Evolutionary conservation across 2,329 filamentous ascomycete species (phyloP).

Genomic region (Myriosclerotinia curreyana): DNA sequence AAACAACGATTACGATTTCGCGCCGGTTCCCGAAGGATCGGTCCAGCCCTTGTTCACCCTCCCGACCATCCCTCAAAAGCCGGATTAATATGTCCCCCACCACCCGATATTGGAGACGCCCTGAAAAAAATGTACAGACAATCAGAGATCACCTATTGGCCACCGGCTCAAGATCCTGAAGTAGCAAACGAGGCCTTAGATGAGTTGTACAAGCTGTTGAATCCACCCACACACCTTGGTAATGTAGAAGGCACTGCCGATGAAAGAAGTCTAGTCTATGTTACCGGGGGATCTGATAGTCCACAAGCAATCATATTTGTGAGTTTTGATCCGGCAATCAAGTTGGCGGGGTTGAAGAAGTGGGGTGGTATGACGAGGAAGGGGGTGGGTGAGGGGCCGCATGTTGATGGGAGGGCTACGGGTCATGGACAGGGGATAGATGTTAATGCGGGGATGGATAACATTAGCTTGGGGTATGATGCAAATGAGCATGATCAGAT

Average conservation of each 20-base stretch:
- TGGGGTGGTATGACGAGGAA: constrained; percentile 30
- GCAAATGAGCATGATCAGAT: not conserved
- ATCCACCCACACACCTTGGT: constrained; percentile 41
- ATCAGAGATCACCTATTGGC: constrained; percentile 40
- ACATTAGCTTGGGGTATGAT: not conserved
- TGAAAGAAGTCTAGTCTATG: constrained; percentile 49
- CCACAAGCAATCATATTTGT: constrained; percentile 44
- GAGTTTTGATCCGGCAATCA: constrained; percentile 45
- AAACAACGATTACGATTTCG: constrained; percentile 48
- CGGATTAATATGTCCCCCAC: constrained; percentile 25
- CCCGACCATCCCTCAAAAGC: constrained; percentile 5
- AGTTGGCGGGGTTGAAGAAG: constrained; percentile 36
- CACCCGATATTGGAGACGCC: constrained; percentile 26
- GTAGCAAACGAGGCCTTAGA: constrained; percentile 37
- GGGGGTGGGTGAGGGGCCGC: constrained; percentile 34
- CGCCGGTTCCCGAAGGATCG: constrained; percentile 46
- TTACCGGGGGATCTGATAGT: constrained; percentile 36
- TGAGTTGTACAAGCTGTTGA: constrained; percentile 43
- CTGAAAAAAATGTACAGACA: constrained; percentile 34
- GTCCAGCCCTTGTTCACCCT: constrained; percentile 33
- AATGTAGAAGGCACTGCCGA: constrained; percentile 46
- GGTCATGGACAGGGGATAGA: constrained; percentile 12
- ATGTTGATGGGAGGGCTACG: constrained; percentile 33
- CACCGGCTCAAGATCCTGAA: constrained; percentile 32
- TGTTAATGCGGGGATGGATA: not conserved